phyloP scores from a whole-genome alignment of 371 early-diverging fungal species.

The Mucor piriformis region DNA sequence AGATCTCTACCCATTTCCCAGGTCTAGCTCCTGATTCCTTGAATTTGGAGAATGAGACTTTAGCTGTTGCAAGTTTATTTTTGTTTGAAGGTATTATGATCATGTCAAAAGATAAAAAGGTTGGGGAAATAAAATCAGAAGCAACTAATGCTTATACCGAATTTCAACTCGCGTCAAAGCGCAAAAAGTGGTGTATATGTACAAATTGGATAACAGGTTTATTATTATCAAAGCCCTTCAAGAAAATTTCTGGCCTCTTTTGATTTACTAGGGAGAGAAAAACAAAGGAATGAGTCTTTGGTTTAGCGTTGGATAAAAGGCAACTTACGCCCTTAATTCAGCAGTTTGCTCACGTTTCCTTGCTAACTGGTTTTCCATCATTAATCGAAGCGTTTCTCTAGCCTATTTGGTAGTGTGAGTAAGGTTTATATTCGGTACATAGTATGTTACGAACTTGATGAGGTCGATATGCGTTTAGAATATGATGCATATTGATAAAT shows the following conservation, averaged over 20 bases:
- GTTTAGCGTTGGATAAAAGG: not conserved
- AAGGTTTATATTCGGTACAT: too few species aligned
- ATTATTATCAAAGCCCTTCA: not conserved
- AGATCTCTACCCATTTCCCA: slow-evolving; percentile 29
- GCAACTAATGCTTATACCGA: too few species aligned
- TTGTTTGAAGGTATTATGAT: slow-evolving; percentile 4
- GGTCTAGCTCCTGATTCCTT: slow-evolving; percentile 8
- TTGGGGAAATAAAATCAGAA: not conserved
- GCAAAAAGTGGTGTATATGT: not conserved
- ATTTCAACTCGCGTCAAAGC: not conserved
- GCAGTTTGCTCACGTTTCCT: slow-evolving; percentile 54
- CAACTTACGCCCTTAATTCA: slow-evolving; percentile 52
- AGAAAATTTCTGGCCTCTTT: slow-evolving; percentile 6
- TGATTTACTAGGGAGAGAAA: slow-evolving; percentile 9
- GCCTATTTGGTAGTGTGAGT: too few species aligned
- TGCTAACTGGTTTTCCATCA: slow-evolving; percentile 73
- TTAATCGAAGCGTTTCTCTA: slow-evolving; percentile 68
- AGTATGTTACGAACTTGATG: slow-evolving; percentile 62
- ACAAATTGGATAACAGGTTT: not conserved
- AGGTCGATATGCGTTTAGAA: slow-evolving; percentile 72
- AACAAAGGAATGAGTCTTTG: not conserved
- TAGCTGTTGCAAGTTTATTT: slow-evolving; percentile 28
- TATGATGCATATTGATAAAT: slow-evolving; percentile 76
- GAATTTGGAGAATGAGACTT: slow-evolving; percentile 22
- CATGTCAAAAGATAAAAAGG: slow-evolving; percentile 7